Conservation (phyloP, 805 yeast species). For the Yarrowia porcina region DNA sequence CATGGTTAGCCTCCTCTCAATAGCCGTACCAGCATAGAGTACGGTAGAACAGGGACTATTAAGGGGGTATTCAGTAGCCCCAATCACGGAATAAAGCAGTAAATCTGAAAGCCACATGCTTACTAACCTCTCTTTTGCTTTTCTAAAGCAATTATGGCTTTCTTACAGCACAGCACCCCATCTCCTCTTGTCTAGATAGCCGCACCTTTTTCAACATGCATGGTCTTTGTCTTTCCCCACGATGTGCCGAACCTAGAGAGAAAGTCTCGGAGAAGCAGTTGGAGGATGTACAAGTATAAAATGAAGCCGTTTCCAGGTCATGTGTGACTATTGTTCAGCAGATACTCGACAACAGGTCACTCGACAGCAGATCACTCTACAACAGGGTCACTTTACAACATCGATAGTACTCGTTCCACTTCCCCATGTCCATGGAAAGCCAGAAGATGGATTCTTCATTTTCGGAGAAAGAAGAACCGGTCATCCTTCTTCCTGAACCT, state of each 20-base stretch:
- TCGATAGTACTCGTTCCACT: too few species aligned
- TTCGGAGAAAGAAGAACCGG: background rate
- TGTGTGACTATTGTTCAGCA: too few species aligned
- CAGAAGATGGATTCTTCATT: background rate
- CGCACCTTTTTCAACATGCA: background rate
- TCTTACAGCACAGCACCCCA: too few species aligned
- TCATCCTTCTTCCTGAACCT: background rate
- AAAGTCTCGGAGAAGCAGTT: background rate
- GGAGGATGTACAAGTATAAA: background rate
- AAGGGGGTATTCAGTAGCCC: too few species aligned
- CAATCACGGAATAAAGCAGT: too few species aligned
- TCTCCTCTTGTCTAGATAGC: background rate
- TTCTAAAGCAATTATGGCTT: too few species aligned
- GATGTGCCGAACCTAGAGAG: background rate
- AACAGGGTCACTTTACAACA: too few species aligned
- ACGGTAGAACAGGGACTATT: too few species aligned
- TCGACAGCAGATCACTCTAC: too few species aligned
- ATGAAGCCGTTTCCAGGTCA: background rate
- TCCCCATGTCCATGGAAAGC: constrained; percentile 6
- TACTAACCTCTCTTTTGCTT: too few species aligned
- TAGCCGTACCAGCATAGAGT: background rate
- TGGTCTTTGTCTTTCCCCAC: background rate
- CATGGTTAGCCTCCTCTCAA: background rate
- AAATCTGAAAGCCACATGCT: too few species aligned
- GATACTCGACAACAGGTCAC: too few species aligned